A percentile compares a stretch with the other conserved stretches of the same genome.
Conservation (phyloP, 1,139 yeast species). For the Wickerhamomyces sp. region DNA sequence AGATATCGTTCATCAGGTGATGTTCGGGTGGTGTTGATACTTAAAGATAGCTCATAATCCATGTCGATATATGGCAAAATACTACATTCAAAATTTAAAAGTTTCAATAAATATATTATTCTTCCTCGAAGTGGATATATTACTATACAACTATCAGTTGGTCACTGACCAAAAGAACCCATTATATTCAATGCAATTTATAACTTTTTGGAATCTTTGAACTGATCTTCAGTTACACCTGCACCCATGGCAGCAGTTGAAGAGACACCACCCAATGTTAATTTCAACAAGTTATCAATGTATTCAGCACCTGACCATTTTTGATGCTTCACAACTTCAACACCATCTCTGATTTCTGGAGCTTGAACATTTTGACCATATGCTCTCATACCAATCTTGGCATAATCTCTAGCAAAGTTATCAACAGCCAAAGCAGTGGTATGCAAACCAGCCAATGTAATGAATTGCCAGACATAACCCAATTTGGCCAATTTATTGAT, state of each 20-base stretch:
- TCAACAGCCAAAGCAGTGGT: constrained; percentile 93
- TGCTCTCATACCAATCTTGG: constrained; percentile 90
- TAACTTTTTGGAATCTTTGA: constrained; percentile 38
- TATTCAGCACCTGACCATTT: constrained; percentile 99
- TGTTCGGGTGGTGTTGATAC: too few relatives aligned
- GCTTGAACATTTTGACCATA: constrained; percentile 86
- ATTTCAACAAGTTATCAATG: constrained; percentile 83
- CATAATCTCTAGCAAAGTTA: constrained; percentile 74
- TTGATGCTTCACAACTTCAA: constrained; percentile 96
- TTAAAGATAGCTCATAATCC: too few relatives aligned
- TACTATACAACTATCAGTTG: too few relatives aligned
- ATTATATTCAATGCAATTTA: background rate
- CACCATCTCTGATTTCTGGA: constrained; percentile 83
- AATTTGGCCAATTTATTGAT: constrained; percentile 81
- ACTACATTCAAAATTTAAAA: too few relatives aligned
- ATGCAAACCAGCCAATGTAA: constrained; percentile 95
- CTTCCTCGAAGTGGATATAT: too few relatives aligned
- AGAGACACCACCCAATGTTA: constrained; percentile 92
- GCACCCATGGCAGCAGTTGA: constrained; percentile 98
- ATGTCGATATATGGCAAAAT: too few relatives aligned
- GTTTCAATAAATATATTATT: too few relatives aligned
- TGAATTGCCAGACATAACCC: constrained; percentile 97
- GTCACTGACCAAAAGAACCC: background rate
- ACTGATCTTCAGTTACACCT: constrained; percentile 97
- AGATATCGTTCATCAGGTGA: too few relatives aligned